Evolutionary conservation across 139 green algal species (phyloP).

Genomic region (Ettlia oleoabundans): DNA sequence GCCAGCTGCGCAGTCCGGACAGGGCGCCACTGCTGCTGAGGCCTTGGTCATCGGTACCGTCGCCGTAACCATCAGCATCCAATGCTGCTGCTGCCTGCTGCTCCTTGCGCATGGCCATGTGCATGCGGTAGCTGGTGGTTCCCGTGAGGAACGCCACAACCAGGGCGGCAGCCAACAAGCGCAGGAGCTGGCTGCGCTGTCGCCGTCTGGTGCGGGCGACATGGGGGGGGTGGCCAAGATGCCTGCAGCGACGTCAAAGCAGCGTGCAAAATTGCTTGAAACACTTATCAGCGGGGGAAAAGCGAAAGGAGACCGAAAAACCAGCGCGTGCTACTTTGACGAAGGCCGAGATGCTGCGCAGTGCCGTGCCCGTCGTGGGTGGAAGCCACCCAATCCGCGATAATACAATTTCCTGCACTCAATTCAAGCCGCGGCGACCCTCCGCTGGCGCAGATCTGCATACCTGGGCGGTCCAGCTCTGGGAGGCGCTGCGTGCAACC

Average conservation of each 20-base stretch:
- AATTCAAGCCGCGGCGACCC: neutral
- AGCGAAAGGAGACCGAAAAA: no score
- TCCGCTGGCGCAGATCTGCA: neutral
- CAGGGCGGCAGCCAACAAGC: slow-evolving; percentile 5
- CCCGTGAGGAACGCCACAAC: slow-evolving; percentile 4
- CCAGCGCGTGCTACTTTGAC: no score
- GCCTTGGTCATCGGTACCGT: neutral
- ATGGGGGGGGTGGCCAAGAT: neutral
- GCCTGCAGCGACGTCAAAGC: neutral
- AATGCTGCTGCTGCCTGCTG: neutral
- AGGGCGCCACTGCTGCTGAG: neutral
- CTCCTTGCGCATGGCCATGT: neutral
- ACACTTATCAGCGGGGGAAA: no score
- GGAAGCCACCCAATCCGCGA: no score
- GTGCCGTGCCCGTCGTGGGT: no score
- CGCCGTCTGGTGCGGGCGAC: neutral
- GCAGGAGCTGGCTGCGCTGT: neutral
- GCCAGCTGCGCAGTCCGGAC: slow-evolving; percentile 22
- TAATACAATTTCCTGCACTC: no score
- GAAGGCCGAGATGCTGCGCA: no score
- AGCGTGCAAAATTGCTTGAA: no score
- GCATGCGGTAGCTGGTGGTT: slow-evolving; percentile 17
- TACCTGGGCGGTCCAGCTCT: neutral
- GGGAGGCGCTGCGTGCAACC: neutral
- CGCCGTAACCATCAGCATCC: neutral